Evolutionary conservation across 345 rosid genomes (phyloP), one percentile per base, ranked within the genome.

Genomic region (Syzygium jambos): DNA sequence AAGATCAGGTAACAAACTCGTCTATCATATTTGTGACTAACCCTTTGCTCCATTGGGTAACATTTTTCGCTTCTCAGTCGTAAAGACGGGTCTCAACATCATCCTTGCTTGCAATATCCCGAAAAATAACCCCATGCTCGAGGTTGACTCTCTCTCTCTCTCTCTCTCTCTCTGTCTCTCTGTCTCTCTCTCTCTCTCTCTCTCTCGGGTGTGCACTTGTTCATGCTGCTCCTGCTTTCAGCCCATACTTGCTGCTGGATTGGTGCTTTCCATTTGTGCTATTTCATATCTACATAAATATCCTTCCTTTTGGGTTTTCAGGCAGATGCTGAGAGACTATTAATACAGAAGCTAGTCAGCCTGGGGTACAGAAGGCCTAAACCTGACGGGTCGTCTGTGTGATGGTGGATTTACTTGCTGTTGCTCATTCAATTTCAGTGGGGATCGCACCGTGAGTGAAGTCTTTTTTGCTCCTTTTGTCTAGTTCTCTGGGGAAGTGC

Each of bases 91-190:
- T 65, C 94, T 93, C 52, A 96, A 92, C 87, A 90, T 95, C 57
- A 90, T 98, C 65, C 59, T 98, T 16, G 97, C 98, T 89, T 95
- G 96, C 90, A 98, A 96, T 89, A 94, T 96, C 51, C 98, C 99
- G 25, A 96, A 95, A 91, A 94, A 96, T 89, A 95, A 90, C 89
- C 98, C 98, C 14, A 89, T 93, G 95, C 94, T 95, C 29, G 98
- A 95, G 99, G 98, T 96, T 86, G 10, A 23, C 30, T 51, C 87
- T 82, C 82, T 85, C 84, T 51, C 73, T 15, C 29, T 68, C 68
- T 53, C 57, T 54, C 78, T n/a, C n/a, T n/a, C n/a, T n/a, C n/a
- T n/a, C n/a, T n/a, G n/a, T n/a, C n/a, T n/a, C 30, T 51, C 87
- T 82, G 77, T 85, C 84, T 51, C 73, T 15, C 29, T 68, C 68